Percentiles rank a stretch among this genome's conserved stretches.
Conservation (phyloP, 495 filamentous ascomycete genomes). For the Paragyromitra xinjiangensis region DNA sequence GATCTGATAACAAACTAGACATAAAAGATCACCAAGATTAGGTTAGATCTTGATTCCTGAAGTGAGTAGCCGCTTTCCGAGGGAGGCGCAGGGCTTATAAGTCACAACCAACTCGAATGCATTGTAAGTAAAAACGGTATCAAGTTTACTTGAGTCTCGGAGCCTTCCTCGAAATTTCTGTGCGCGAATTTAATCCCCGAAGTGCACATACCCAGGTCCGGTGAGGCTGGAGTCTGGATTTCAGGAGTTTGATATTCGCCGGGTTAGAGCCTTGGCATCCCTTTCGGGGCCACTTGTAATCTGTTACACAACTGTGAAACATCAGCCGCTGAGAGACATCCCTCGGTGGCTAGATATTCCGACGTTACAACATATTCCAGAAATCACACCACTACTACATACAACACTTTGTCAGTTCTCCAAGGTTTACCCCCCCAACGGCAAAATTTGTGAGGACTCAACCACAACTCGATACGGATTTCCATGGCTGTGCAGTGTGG, state of each 20-base stretch:
- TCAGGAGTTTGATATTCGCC: conserved; percentile 31
- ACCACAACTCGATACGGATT: conserved; percentile 35
- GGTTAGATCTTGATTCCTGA: conserved; percentile 27
- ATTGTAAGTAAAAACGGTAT: background rate
- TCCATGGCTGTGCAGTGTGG: conserved; percentile 18
- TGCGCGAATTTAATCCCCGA: conserved; percentile 40
- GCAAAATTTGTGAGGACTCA: conserved; percentile 20
- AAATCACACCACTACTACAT: conserved; percentile 51
- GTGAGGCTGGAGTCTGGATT: background rate
- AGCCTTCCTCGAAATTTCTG: conserved; percentile 14
- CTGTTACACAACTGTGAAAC: conserved; percentile 24
- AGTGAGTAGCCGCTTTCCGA: background rate
- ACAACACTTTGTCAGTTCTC: background rate
- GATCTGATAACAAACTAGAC: conserved; percentile 18
- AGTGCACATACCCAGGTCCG: background rate
- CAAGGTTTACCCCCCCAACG: conserved; percentile 24
- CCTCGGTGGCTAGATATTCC: conserved; percentile 42
- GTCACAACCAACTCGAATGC: background rate
- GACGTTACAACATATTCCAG: conserved; percentile 15
- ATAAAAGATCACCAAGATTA: conserved; percentile 25
- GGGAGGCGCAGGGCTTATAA: background rate
- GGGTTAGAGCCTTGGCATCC: conserved; percentile 28
- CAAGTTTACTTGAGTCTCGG: background rate
- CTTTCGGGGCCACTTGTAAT: background rate
- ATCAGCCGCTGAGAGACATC: conserved; percentile 6